Conservation (phyloP, 352 stramenopile genomes). For the Elongisporangium undulatum region DNA sequence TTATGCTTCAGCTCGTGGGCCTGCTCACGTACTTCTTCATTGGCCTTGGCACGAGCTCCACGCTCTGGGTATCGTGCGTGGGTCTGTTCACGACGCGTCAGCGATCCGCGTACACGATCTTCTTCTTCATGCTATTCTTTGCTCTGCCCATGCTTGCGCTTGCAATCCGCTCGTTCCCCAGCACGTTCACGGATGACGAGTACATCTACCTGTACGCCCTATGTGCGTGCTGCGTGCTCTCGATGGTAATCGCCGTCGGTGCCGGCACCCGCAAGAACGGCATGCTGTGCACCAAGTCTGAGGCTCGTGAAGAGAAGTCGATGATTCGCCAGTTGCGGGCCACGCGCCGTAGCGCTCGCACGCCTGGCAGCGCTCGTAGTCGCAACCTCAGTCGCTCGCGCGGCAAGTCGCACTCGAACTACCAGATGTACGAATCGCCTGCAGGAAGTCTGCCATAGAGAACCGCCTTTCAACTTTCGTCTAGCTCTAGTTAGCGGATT, state of each 20-base stretch:
- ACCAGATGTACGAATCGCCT: slow-evolving; percentile 63
- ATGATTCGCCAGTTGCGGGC: slow-evolving; percentile 41
- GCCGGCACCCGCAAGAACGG: slow-evolving; percentile 57
- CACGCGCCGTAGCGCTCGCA: slow-evolving; percentile 49
- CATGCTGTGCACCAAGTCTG: slow-evolving; percentile 64
- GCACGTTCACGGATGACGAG: slow-evolving; percentile 24
- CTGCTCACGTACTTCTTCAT: slow-evolving; percentile 78
- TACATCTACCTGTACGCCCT: slow-evolving; percentile 62
- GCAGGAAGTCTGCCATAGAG: slow-evolving; percentile 40
- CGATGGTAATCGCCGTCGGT: slow-evolving; percentile 40
- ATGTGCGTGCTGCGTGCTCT: slow-evolving; percentile 34
- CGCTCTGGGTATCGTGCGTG: slow-evolving; percentile 69
- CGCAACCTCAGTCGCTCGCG: slow-evolving; percentile 65
- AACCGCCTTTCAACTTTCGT: neutral
- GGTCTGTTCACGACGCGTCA: slow-evolving; percentile 66
- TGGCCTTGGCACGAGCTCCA: slow-evolving; percentile 63
- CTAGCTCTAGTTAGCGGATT: neutral
- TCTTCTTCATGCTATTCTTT: slow-evolving; percentile 80
- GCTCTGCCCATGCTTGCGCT: slow-evolving; percentile 41
- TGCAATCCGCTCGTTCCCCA: slow-evolving; percentile 29
- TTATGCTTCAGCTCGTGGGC: slow-evolving; percentile 70
- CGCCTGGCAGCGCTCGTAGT: slow-evolving; percentile 47
- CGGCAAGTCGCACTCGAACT: slow-evolving; percentile 64
- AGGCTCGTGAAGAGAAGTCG: slow-evolving; percentile 47
- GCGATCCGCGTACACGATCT: slow-evolving; percentile 54